A percentile compares a stretch with the other conserved stretches of the same genome.
Conservation (phyloP, 2,329 filamentous ascomycete genomes). For the Cucurbitaria berberidis region DNA sequence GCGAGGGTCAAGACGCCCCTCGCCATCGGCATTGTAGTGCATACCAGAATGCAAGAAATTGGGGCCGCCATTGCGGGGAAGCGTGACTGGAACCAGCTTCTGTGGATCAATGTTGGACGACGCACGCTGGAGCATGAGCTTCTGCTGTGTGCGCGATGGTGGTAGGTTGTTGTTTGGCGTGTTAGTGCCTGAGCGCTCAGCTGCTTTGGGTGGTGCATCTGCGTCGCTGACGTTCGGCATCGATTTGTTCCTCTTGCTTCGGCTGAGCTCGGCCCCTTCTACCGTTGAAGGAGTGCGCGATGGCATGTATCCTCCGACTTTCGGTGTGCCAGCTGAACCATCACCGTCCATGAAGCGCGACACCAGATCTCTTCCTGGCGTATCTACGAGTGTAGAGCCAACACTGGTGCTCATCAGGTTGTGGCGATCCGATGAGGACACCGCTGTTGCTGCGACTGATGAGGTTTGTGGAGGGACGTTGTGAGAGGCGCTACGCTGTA, state of each 20-base stretch:
- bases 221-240: conserved; percentile 46
- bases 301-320: conserved; percentile 47
- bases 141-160: conserved; percentile 73
- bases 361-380: conserved; percentile 50
- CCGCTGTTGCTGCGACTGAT: conserved; percentile 61
- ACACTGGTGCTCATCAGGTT: conserved; percentile 47
- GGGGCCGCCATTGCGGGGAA: conserved; percentile 46
- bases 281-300: conserved; percentile 29
- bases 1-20: conserved; percentile 63
- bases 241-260: conserved; percentile 47
- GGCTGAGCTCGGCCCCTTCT: conserved; percentile 32
- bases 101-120: conserved; percentile 73
- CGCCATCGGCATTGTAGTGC: conserved; percentile 43
- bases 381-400: conserved; percentile 49
- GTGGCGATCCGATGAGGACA: conserved; percentile 48
- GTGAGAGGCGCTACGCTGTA: conserved; percentile 68
- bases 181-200: conserved; percentile 46
- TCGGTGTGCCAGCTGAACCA: conserved; percentile 50
- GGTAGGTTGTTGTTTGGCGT: conserved; percentile 50
- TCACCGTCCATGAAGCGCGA: conserved; percentile 55
- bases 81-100: conserved; percentile 51
- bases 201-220: conserved; percentile 35
- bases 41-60: conserved; percentile 43
- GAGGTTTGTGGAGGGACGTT: conserved; percentile 71
- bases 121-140: conserved; percentile 74